Conservation (phyloP, 1,284 basidiomycete genomes). For the Xerocomus alliaceus region DNA sequence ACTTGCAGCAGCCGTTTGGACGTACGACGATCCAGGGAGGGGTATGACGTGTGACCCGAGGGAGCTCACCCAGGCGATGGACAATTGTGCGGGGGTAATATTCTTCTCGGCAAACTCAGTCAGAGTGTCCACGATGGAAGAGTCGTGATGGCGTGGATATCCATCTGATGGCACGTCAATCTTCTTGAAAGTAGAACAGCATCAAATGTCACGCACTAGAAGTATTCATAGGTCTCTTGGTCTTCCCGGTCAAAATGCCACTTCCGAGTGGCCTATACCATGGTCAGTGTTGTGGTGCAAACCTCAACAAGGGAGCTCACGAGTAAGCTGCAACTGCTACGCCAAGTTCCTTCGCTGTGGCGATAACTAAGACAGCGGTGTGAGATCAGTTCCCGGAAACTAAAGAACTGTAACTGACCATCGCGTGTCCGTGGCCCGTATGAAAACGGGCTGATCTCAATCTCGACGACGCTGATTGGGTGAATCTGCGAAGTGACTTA, state of each 20-base stretch:
- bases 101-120: conserved; percentile 53
- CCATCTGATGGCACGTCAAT: too few relatives aligned
- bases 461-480: conserved; percentile 57
- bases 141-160: too few relatives aligned
- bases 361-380: conserved; percentile 40
- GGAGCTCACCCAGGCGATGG: conserved; percentile 60
- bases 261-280: conserved; percentile 56
- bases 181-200: neutral
- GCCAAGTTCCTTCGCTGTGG: conserved; percentile 51
- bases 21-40: conserved; percentile 41
- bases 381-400: conserved; percentile 24
- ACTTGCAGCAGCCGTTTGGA: neutral
- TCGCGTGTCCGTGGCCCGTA: conserved; percentile 52
- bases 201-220: conserved; percentile 34
- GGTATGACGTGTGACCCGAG: conserved; percentile 37
- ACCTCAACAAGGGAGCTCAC: conserved; percentile 25
- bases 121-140: conserved; percentile 57
- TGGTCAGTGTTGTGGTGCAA: neutral
- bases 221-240: conserved; percentile 53
- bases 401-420: conserved; percentile 29
- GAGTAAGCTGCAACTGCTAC: conserved; percentile 65
- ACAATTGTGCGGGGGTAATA: conserved; percentile 60
- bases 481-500: conserved; percentile 45
- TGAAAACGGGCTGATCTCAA: conserved; percentile 59
- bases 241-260: conserved; percentile 63